phyloP scores from a whole-genome alignment of 1,139 yeast species.

The Wickerhamiella infanticola region DNA sequence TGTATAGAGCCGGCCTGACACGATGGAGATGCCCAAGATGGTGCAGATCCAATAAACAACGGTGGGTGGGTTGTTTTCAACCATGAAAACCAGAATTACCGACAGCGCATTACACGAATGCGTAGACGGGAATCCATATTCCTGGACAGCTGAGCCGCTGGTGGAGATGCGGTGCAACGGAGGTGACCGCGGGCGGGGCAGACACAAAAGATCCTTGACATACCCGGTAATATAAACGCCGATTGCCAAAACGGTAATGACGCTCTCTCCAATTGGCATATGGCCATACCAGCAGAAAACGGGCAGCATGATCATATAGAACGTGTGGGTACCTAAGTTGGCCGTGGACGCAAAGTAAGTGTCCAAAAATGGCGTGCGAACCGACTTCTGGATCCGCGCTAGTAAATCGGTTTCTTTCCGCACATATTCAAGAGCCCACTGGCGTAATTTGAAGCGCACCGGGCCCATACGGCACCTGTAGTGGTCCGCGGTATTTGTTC shows the following conservation, averaged over 20 bases:
- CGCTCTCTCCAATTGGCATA: constrained; percentile 39
- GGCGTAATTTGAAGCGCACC: constrained; percentile 43
- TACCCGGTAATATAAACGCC: constrained; percentile 74
- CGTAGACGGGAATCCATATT: constrained; percentile 89
- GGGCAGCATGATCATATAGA: constrained; percentile 80
- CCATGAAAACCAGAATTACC: constrained; percentile 37
- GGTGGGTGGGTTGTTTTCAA: not conserved
- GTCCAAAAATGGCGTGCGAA: constrained; percentile 44
- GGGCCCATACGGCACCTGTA: constrained; percentile 46
- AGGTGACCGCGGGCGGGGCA: constrained; percentile 87
- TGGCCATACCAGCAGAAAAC: constrained; percentile 75
- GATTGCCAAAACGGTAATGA: constrained; percentile 62
- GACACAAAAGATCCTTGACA: constrained; percentile 69
- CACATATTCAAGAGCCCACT: constrained; percentile 40
- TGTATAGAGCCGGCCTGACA: constrained; percentile 75
- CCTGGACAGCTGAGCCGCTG: constrained; percentile 77
- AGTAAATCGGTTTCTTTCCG: constrained; percentile 52
- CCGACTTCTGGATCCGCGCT: constrained; percentile 37
- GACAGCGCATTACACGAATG: constrained; percentile 90
- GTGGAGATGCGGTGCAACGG: constrained; percentile 82
- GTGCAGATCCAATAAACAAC: constrained; percentile 13
- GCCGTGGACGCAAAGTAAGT: constrained; percentile 80
- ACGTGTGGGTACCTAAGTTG: constrained; percentile 82
- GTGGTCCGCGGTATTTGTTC: constrained; percentile 51
- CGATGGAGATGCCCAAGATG: constrained; percentile 49